Conservation (phyloP, 768 basidiomycete species). For the Termitomyces sp. region DNA sequence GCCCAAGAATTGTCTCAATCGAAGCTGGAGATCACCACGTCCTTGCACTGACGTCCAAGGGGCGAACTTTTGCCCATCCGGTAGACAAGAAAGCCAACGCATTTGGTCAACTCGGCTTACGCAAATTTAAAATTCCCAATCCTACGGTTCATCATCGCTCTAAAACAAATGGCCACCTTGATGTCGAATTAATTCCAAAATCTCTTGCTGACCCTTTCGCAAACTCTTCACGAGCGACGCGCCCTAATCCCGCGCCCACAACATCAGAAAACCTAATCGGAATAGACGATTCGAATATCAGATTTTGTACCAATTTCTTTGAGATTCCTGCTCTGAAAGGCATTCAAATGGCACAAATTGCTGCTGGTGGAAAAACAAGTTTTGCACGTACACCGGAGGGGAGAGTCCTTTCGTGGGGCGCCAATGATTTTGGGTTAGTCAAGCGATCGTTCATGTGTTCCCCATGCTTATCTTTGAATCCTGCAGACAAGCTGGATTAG, state of each 20-base stretch:
- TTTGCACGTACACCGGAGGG: slow-evolving; percentile 68
- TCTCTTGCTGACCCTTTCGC: slow-evolving; percentile 47
- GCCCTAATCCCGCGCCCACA: slow-evolving; percentile 23
- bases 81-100: slow-evolving; percentile 72
- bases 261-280: slow-evolving; percentile 28
- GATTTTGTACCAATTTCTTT: slow-evolving; percentile 67
- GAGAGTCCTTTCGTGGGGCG: slow-evolving; percentile 84
- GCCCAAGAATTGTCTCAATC: slow-evolving; percentile 64
- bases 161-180: slow-evolving; percentile 28
- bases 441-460: neutral
- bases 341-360: slow-evolving; percentile 62
- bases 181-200: slow-evolving; percentile 57
- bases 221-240: slow-evolving; percentile 40
- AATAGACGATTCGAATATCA: slow-evolving; percentile 41
- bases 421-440: slow-evolving; percentile 78
- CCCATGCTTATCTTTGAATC: neutral
- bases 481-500: slow-evolving; percentile 77
- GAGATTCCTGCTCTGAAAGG: slow-evolving; percentile 74
- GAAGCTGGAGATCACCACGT: slow-evolving; percentile 71
- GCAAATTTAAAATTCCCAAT: slow-evolving; percentile 52
- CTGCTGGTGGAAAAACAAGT: slow-evolving; percentile 69
- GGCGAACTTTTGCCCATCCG: slow-evolving; percentile 78
- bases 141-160: slow-evolving; percentile 22
- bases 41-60: slow-evolving; percentile 67
- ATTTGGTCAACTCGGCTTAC: slow-evolving; percentile 81